Evolutionary conservation across 2,329 filamentous ascomycete genomes (phyloP), one percentile per base, ranked within the genome.

Genomic region (Tolypocladium guangdongense): DNA sequence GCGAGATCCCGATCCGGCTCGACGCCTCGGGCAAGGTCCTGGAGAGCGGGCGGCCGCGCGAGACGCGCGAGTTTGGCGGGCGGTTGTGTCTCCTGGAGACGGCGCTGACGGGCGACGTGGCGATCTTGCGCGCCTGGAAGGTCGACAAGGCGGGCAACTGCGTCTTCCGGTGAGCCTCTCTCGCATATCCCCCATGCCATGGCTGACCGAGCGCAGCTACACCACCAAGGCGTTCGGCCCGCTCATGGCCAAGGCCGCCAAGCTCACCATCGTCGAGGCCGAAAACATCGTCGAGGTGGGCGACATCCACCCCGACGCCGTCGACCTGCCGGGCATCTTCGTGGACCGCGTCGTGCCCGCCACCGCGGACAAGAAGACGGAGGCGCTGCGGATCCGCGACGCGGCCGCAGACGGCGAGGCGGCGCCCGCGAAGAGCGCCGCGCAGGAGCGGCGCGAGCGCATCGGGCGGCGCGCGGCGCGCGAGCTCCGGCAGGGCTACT

Each of bases 241-340:
- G 7, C 78, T 88, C 57, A 89, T 90, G 86, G 89, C 87, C 55
- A 91, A 92, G 70, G 88, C 88, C 0, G 89, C 88, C 0, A 81
- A 78, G 49, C 64, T 88, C 39, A 86, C 88, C 30, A 91, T 95
- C 41, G 88, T 93, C 38, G 89, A 95, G 66, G 89, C 89, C 1
- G 89, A 95, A 63, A 78, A 92, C 57, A 90, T 95, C 55, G 89
- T 95, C 51, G 82, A 86, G 2, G 69, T 83, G 1, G 89, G 89
- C 27, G 80, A 81, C 2, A 84, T 95, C 39, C 78, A 84, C 52
- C 83, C 89, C 3, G 84, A 88, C 56, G 80, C 84, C 45, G 83
- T 95, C 6, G 84, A 93, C 63, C 75, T 95, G 4, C 88, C 88
- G 0, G 88, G 89, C 11, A 90, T 95, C 60, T 93, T 84, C 65